Evolutionary conservation across 345 rosid species (phyloP).

Genomic region (Eucalyptus cladocalyx): DNA sequence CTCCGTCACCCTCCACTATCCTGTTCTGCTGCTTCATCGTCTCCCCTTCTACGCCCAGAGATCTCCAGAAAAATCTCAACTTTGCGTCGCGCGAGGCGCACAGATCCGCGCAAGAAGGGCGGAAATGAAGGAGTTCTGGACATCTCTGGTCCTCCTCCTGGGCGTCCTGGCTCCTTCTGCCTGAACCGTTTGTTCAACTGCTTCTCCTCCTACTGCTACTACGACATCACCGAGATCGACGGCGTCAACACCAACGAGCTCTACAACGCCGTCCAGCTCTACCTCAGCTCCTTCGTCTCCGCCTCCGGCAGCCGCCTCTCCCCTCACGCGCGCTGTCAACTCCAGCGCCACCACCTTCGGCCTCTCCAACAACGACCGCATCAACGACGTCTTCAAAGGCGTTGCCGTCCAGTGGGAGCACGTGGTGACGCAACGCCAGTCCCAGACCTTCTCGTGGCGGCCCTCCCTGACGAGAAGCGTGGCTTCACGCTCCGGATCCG

Average conservation of each 20-base stretch:
- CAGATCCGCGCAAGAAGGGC: no score
- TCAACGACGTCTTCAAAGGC: conserved; percentile 51
- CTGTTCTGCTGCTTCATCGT: no score
- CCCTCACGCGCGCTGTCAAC: conserved; percentile 82
- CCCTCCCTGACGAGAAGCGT: conserved; percentile 96
- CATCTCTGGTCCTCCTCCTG: no score
- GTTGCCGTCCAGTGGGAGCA: conserved; percentile 80
- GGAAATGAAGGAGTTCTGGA: no score
- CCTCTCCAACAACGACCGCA: conserved; percentile 68
- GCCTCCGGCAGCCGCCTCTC: conserved; percentile 67
- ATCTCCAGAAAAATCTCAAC: no score
- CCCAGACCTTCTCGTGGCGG: conserved; percentile 77
- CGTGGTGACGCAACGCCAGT: conserved; percentile 68
- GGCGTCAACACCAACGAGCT: conserved; percentile 99
- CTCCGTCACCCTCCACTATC: no score
- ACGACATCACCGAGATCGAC: conserved; percentile 89
- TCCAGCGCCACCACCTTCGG: conserved; percentile 85
- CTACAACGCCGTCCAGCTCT: conserved; percentile 97
- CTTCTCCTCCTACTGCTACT: conserved; percentile 67
- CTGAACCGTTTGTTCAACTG: conserved; percentile 34
- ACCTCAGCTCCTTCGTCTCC: conserved; percentile 67
- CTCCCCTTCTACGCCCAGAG: no score
- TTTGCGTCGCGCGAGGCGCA: no score
- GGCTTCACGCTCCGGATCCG: conserved; percentile 77
- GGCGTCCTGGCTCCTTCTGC: conserved; percentile 44